A percentile compares a stretch with the other conserved stretches of the same genome.
Conservation (phyloP, 2,329 filamentous ascomycete species). For the Penicillium sp. region DNA sequence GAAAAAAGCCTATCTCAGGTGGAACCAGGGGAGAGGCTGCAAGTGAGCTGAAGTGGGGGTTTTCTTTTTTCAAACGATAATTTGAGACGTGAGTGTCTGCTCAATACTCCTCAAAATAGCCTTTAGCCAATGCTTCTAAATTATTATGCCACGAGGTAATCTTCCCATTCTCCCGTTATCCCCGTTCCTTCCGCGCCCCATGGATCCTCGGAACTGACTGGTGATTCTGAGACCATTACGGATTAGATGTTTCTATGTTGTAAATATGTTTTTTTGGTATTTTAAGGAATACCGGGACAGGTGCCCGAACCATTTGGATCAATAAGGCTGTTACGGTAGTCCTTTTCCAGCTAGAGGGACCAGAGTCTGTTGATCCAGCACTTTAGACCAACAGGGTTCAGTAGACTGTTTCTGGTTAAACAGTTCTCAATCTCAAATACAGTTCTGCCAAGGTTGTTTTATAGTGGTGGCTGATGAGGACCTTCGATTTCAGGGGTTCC, state of each 20-base stretch:
- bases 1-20: not conserved
- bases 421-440: not conserved
- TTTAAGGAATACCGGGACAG: not conserved
- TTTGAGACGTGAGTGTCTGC: not conserved
- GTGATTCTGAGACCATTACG: not conserved
- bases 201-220: not conserved
- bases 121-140: not conserved
- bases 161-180: not conserved
- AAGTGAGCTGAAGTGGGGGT: not conserved
- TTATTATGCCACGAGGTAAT: not conserved
- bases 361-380: constrained; percentile 6
- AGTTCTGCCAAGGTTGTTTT: not conserved
- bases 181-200: not conserved
- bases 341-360: constrained; percentile 6
- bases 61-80: not conserved
- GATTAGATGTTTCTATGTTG: not conserved
- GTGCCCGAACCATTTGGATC: constrained; percentile 3
- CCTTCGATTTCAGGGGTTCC: constrained; percentile 1
- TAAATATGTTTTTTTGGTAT: not conserved
- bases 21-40: not conserved
- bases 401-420: not conserved
- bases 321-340: constrained; percentile 8
- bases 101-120: not conserved
- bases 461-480: not conserved
- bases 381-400: not conserved